phyloP scores from a whole-genome alignment of 2,329 filamentous ascomycete species.

The Cryphonectria parasitica region DNA sequence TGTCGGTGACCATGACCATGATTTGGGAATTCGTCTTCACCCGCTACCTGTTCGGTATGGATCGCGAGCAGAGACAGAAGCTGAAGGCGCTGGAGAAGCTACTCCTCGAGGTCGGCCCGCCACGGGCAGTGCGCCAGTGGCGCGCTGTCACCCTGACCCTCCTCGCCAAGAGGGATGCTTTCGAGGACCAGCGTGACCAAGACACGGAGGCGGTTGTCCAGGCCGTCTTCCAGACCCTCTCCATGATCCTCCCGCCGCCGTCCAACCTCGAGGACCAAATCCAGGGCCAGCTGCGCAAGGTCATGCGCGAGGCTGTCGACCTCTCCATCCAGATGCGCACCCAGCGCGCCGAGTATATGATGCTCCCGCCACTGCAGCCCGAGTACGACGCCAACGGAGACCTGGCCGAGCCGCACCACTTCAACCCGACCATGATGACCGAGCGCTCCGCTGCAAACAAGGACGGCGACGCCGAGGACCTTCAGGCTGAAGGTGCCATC shows the following conservation, averaged over 20 bases:
- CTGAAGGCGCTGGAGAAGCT: constrained; percentile 95
- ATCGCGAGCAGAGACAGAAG: constrained; percentile 95
- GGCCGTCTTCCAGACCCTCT: constrained; percentile 83
- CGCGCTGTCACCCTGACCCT: constrained; percentile 92
- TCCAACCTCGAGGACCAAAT: constrained; percentile 79
- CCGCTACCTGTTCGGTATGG: constrained; percentile 97
- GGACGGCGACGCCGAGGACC: constrained; percentile 69
- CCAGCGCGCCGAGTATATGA: constrained; percentile 96
- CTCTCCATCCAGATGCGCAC: constrained; percentile 97
- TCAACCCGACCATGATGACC: constrained; percentile 94
- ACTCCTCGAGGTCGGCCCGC: constrained; percentile 83
- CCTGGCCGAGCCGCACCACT: constrained; percentile 81
- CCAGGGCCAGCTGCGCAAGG: constrained; percentile 80
- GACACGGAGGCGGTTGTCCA: constrained; percentile 97
- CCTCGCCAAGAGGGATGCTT: constrained; percentile 78
- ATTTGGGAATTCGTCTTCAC: constrained; percentile 99
- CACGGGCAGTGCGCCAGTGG: constrained; percentile 93
- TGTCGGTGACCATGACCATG: constrained; percentile 99
- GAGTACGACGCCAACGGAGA: constrained; percentile 95
- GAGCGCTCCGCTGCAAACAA: constrained; percentile 76
- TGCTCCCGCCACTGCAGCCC: constrained; percentile 92
- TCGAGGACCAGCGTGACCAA: constrained; percentile 78
- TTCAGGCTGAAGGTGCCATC: constrained; percentile 75
- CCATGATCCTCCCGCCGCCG: constrained; percentile 84
- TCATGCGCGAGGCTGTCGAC: constrained; percentile 85